Base-by-base conservation (phyloP, 2,329 filamentous ascomycete genomes). In the Trichoderma simmonsii region DNA sequence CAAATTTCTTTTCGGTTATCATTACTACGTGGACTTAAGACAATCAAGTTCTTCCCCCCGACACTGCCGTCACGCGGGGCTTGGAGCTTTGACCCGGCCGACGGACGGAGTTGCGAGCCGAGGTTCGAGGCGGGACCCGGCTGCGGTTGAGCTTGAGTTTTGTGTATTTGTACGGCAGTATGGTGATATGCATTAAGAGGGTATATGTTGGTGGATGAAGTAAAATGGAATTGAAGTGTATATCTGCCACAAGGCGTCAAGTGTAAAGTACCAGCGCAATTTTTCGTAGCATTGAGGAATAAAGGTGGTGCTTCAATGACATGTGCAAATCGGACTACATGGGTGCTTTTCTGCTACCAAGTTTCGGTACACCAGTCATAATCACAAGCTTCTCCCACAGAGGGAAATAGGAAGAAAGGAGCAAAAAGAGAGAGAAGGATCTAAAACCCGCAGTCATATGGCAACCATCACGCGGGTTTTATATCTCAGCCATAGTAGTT, bases 81-180 rank as follows among this genome's bases (percentile, higher is more conserved):
- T 18, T 43, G 39, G 34, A n/a, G 26, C 34, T 59, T 68, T 68
- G 65, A 21, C 18, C 65, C 34, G 43, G 30, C 63, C 48, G 63
- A 66, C 63, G 21, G 24, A 66, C 48, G 65, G 65, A 48, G 54
- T 4, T 28, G 43, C 39, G 56, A 24, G 43, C 68, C 68, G 60
- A 64, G 68, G 68, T 71, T 57, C 68, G 51, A 64, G 60, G 68
- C 68, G 68, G 68, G 68, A 68, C 65, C 34, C 21, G 30, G 65
- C n/a, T 51, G 18, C 24, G 3, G 12, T 28, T 63, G 24, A 18
- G 36, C 18, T 59, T 51, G n/a, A n/a, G 5, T 15, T 28, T 48
- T 24, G 32, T 39, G 24, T 14, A 24, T 6, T 26, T 28, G n/a
- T 6, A 54, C 48, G 48, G 48, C 4, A 54, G 48, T 51, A 24